Base-by-base conservation (phyloP, 805 yeast genomes). In the Pichia exigua region DNA sequence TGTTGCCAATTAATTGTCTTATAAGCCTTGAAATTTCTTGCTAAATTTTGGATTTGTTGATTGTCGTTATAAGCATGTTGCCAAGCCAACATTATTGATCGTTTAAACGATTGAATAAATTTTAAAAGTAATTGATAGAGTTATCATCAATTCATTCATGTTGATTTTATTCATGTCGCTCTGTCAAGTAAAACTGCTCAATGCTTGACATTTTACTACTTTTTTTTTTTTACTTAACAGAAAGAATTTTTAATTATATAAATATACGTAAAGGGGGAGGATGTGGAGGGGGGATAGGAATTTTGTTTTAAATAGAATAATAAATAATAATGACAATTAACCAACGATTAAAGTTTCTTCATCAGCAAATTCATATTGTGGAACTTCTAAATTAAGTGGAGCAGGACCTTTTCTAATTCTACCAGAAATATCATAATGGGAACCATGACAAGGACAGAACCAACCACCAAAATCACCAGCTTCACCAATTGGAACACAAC, bases 361-460 rank as follows among this genome's bases (percentile, higher is more conserved):
- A 68, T 87, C 95, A 56, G 79, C 65, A 69, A 94, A 87, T 62
- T 83, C 88, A 72, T 94, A 94, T 64, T 81, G 77, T 64, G 99
- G 99, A 65, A 94, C 79, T 79, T 94, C 99, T 78, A 94, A 82
- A 81, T 94, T 94, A 73, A 89, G 82, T 68, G 99, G 99, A 70
- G 99, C 99, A 64, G 99, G 99, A 64, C 99, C 99, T 78, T 83
- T 92, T 84, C 99, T 89, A 71, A 94, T 92, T 85, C 99, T 92
- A 73, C 99, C 99, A 59, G 97, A 91, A 76, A 95, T 95, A 77
- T 94, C 99, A 76, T 94, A 94, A 75, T 95, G 99, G 69, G 98
- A 92, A 82, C 99, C 99, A 81, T 95, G 99, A 79, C 99, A 94
- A 61, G 99, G 99, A 76, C 99, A 94, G 92, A 94, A 94, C 99